Base-by-base conservation (phyloP, 345 rosid genomes). In the Raphanus raphanistrum region DNA sequence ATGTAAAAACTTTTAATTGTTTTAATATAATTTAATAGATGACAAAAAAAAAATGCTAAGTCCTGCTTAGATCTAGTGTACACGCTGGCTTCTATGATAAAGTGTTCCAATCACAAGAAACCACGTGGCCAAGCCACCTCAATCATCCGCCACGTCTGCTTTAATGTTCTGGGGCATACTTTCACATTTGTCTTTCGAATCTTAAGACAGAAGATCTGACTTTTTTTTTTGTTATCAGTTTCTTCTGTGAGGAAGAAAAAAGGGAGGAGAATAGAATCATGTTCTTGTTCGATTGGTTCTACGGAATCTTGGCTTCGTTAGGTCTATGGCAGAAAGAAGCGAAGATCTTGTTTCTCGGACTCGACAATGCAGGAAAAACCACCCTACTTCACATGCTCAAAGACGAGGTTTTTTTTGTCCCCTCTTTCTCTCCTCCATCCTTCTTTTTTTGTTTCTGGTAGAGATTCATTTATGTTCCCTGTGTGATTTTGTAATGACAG, bases 371-470 rank as follows among this genome's bases (percentile, higher is more conserved):
- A 16, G 95, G 95, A 1, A 90, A 90, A 82, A 88, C 95, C 41
- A 90, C 92, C 4, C 57, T 90, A 75, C 95, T 90, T 82, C 95
- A 90, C 81, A 88, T 90, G 95, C 85, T 90, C 73, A 90, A 90
- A 77, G 95, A 90, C 58, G 95, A 90, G 92, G 95, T 75, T 67
- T 43, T 75, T 67, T 43, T 33, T 9, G 0, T 59, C 17, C 4
- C 2, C 15, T 4, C 9, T 10, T 26, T 6, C 12, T 5, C 4
- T 0, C 27, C 27, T 41, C 48, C 1, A 41, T 41, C 21, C 21
- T 21, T 41, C 48, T 1, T 3, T 41, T 41, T 38, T 38, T 38
- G 12, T 38, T 38, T 38, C 45, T 38, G 16, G 0, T 8, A 57
- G 63, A 59, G 63, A 59, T 59, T 60, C 4, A 41, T 2, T 41